These are phyloP conservation scores for Henckelia pumila DNA, from an alignment of 257 asterid genomes.

Conservation along the genomic window DNA sequence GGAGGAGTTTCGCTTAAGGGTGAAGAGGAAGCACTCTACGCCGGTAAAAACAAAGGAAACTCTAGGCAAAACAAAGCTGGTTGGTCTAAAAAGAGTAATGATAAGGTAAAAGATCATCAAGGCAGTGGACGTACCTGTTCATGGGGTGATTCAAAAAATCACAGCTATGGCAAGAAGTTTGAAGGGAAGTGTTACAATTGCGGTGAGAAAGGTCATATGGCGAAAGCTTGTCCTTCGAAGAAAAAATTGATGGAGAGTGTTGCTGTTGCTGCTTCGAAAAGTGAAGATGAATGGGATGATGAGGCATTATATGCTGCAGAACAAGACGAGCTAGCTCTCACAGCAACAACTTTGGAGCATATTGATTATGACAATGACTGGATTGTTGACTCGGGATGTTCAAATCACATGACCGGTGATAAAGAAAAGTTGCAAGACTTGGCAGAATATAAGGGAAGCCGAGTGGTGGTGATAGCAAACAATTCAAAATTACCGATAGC, in stretches of 20 bases:
- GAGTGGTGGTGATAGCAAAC: slow-evolving; percentile 14
- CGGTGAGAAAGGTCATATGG: slow-evolving; percentile 6
- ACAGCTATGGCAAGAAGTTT: neutral
- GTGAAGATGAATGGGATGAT: slow-evolving; percentile 25
- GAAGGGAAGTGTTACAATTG: slow-evolving; percentile 16
- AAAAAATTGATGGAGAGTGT: slow-evolving; percentile 6
- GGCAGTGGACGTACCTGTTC: neutral
- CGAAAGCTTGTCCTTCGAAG: slow-evolving; percentile 4
- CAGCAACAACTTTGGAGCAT: neutral
- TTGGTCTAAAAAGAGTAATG: neutral
- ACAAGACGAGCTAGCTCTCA: slow-evolving; percentile 9
- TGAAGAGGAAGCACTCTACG: slow-evolving; percentile 20
- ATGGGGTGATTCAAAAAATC: neutral
- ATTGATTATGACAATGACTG: slow-evolving; percentile 20
- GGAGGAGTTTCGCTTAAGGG: slow-evolving; percentile 8
- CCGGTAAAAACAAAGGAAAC: slow-evolving; percentile 8
- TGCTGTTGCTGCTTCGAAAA: slow-evolving; percentile 11
- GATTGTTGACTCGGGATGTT: slow-evolving; percentile 23
- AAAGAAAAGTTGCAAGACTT: slow-evolving; percentile 6
- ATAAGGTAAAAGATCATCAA: slow-evolving; percentile 2
- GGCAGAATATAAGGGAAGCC: slow-evolving; percentile 10
- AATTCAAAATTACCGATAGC: slow-evolving; percentile 19
- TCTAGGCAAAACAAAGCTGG: neutral
- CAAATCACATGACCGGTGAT: slow-evolving; percentile 22
- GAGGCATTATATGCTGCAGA: slow-evolving; percentile 14